Conservation (phyloP, 1,284 basidiomycete species). For the Pseudomicrostroma phylloplanum region DNA sequence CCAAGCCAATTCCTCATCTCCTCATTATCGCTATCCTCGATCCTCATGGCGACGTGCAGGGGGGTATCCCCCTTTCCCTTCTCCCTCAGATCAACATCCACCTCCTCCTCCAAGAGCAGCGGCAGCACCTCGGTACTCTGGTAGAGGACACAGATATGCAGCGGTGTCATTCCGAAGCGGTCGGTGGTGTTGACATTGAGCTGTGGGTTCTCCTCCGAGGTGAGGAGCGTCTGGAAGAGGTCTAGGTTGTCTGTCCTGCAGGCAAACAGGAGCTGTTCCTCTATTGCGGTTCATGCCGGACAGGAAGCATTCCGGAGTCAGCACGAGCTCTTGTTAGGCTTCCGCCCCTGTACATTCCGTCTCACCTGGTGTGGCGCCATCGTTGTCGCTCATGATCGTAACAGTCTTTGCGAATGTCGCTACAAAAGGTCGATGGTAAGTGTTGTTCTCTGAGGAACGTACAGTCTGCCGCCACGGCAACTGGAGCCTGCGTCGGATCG, state of each 20-base stretch:
- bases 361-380: neutral
- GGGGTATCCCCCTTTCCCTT: slow-evolving; percentile 69
- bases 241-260: slow-evolving; percentile 40
- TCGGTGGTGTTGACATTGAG: slow-evolving; percentile 43
- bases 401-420: too few relatives aligned
- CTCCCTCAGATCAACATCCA: slow-evolving; percentile 78
- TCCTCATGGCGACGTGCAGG: slow-evolving; percentile 68
- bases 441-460: too few relatives aligned
- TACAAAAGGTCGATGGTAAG: too few relatives aligned
- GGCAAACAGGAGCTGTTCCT: slow-evolving; percentile 38
- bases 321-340: too few relatives aligned
- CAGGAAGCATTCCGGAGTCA: too few relatives aligned
- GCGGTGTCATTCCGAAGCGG: slow-evolving; percentile 43
- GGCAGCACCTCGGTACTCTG: slow-evolving; percentile 34
- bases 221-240: slow-evolving; percentile 32
- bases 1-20: slow-evolving; percentile 58
- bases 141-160: slow-evolving; percentile 41
- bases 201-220: slow-evolving; percentile 16
- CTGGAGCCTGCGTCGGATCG: too few relatives aligned
- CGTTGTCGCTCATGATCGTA: too few relatives aligned
- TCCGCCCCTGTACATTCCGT: too few relatives aligned
- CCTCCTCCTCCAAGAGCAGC: slow-evolving; percentile 52
- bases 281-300: slow-evolving; percentile 17
- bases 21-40: slow-evolving; percentile 56
- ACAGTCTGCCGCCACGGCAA: too few relatives aligned